Percentiles rank a stretch among this genome's conserved stretches.
Conservation (phyloP, 257 asterid genomes). For the Salvia hispanica region DNA sequence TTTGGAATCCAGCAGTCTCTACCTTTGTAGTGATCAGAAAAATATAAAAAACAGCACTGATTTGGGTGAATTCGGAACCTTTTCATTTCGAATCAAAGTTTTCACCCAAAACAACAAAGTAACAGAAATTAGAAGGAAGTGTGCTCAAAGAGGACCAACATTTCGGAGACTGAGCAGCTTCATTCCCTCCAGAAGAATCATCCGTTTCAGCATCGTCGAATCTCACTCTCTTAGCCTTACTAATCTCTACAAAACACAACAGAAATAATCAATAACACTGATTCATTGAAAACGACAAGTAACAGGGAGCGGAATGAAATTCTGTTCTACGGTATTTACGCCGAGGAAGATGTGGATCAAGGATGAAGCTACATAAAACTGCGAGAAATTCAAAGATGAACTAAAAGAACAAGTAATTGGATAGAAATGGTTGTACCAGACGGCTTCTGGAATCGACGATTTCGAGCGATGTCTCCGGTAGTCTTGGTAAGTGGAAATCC, state of each 20-base stretch:
- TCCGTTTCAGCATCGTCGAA: constrained; percentile 40
- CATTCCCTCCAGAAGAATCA: constrained; percentile 37
- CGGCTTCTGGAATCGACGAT: constrained; percentile 37
- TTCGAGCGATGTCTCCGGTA: constrained; percentile 23
- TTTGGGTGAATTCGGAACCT: neutral
- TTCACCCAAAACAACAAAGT: neutral
- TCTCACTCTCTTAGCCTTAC: constrained; percentile 57
- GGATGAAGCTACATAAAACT: constrained; percentile 1
- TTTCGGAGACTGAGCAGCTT: constrained; percentile 38
- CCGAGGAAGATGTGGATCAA: neutral
- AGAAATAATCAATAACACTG: constrained; percentile 16
- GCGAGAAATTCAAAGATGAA: constrained; percentile 8
- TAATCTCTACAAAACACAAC: constrained; percentile 36
- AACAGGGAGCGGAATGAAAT: constrained; percentile 16
- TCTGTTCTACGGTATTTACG: neutral
- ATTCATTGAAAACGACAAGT: constrained; percentile 1
- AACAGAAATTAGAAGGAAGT: constrained; percentile 22
- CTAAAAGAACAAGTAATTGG: neutral
- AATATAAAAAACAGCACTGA: neutral
- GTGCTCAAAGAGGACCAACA: constrained; percentile 41
- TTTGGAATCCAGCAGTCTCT: neutral
- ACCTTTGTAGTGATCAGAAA: neutral
- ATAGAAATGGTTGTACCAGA: constrained; percentile 35
- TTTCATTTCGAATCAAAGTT: neutral
- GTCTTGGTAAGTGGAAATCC: constrained; percentile 28